Conservation (phyloP, 257 asterid species). For the Solanum boliviense region DNA sequence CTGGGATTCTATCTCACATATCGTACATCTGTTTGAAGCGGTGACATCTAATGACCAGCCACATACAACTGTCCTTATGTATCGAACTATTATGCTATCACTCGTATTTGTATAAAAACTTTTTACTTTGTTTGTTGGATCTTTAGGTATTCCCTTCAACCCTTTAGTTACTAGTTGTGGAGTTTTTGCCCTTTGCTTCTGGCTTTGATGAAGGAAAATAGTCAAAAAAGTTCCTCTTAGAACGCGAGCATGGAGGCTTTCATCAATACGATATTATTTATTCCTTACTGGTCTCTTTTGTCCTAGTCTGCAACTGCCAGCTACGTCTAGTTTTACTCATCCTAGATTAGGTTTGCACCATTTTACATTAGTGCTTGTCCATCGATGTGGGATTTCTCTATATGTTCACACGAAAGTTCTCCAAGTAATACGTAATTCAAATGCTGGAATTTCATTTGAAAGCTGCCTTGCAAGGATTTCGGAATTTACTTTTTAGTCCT, state of each 20-base stretch:
- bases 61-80: neutral
- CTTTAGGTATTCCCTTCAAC: neutral
- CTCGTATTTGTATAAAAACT: slow-evolving; percentile 28
- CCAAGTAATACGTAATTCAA: neutral
- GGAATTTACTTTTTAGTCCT: neutral
- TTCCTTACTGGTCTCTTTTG: neutral
- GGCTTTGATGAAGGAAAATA: neutral
- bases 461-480: neutral
- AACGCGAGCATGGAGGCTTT: neutral
- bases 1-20: neutral
- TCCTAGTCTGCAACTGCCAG: neutral
- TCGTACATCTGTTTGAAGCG: neutral
- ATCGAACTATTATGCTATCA: slow-evolving; percentile 46
- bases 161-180: neutral
- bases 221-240: neutral
- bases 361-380: neutral
- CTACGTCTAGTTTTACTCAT: neutral
- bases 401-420: neutral
- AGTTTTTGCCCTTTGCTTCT: neutral
- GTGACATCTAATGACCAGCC: neutral
- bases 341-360: neutral
- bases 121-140: neutral
- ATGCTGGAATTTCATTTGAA: neutral
- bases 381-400: neutral
- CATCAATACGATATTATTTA: neutral